These are phyloP conservation scores for Tetrapisispora phaffii DNA, from an alignment of 805 yeast species.

Conservation along the genomic window DNA sequence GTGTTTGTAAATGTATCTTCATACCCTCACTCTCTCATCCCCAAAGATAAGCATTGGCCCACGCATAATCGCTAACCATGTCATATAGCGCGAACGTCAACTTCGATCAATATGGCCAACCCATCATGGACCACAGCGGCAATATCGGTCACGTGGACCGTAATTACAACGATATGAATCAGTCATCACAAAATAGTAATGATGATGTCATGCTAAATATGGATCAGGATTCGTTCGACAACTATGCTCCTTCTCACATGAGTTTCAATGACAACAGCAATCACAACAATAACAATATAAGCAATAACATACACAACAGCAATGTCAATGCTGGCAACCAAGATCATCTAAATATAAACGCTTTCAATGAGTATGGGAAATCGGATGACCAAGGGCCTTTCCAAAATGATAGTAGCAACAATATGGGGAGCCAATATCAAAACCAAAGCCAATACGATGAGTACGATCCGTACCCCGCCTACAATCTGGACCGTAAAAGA, in stretches of 20 bases:
- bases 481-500: slow-evolving; percentile 93
- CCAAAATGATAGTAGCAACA: neutral
- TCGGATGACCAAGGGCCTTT: neutral
- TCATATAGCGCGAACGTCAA: slow-evolving; percentile 5
- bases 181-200: slow-evolving; percentile 33
- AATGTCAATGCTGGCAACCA: neutral
- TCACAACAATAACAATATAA: neutral
- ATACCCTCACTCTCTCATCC: no score
- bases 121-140: slow-evolving; percentile 22
- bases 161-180: slow-evolving; percentile 29
- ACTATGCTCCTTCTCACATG: slow-evolving; percentile 74
- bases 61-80: neutral
- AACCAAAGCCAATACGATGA: neutral
- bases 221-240: slow-evolving; percentile 38
- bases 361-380: neutral
- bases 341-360: neutral
- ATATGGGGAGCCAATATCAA: neutral
- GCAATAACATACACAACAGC: neutral
- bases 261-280: slow-evolving; percentile 46
- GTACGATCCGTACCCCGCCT: slow-evolving; percentile 93
- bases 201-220: slow-evolving; percentile 27
- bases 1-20: no score
- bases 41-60: no score
- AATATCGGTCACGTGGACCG: neutral
- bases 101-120: slow-evolving; percentile 32